Percentiles rank a stretch among this genome's conserved stretches.
Conservation (phyloP, 1,139 yeast genomes). For the Lodderomyces orthopsilosis region DNA sequence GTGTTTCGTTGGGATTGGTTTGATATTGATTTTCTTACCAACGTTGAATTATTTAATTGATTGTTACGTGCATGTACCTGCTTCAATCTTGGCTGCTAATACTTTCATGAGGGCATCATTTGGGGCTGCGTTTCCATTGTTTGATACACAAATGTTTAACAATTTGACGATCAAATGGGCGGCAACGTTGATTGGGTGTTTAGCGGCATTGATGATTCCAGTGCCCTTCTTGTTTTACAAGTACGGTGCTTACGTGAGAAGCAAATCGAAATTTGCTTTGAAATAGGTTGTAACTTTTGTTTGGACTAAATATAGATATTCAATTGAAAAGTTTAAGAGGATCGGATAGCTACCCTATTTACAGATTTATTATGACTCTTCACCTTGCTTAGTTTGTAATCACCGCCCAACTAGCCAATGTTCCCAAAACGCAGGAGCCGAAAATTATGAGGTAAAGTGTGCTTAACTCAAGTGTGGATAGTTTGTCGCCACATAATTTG, state of each 20-base stretch:
- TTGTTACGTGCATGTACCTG: conserved; percentile 68
- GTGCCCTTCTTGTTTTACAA: conserved; percentile 72
- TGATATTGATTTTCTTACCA: conserved; percentile 73
- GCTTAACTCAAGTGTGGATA: conserved; percentile 22
- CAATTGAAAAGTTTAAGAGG: no score
- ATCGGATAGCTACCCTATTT: no score
- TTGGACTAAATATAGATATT: no score
- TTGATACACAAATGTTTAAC: conserved; percentile 57
- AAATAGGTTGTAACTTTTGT: conserved; percentile 2
- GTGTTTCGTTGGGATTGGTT: conserved; percentile 67
- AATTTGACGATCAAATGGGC: conserved; percentile 83
- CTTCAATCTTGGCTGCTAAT: conserved; percentile 87
- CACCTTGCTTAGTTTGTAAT: conserved; percentile 18
- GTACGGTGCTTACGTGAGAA: conserved; percentile 55
- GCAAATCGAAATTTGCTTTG: conserved; percentile 63
- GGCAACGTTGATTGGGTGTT: conserved; percentile 68
- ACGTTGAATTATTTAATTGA: conserved; percentile 80
- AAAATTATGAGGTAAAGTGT: conserved; percentile 22
- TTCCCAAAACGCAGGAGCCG: conserved; percentile 28
- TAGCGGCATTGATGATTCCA: conserved; percentile 61
- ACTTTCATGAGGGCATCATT: conserved; percentile 62
- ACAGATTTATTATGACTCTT: no score
- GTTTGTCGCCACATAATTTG: conserved; percentile 30
- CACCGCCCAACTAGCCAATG: conserved; percentile 43
- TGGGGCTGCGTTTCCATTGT: background rate